Conservation (phyloP, 768 basidiomycete species). For the Boletus fagicola region DNA sequence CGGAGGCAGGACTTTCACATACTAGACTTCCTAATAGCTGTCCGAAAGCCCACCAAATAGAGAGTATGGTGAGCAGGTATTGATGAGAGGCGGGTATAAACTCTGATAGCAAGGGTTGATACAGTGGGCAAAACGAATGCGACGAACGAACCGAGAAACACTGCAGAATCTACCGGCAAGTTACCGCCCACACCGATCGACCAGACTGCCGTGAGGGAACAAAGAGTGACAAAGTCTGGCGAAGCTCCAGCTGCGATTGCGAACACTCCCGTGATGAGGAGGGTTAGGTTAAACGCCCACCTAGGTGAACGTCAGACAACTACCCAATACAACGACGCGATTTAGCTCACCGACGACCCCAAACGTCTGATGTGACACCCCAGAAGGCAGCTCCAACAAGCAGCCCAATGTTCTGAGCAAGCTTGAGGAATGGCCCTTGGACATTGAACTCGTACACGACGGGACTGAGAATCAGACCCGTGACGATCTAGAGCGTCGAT, state of each 20-base stretch:
- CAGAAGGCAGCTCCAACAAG: slow-evolving; percentile 68
- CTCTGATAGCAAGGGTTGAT: slow-evolving; percentile 38
- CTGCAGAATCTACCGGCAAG: slow-evolving; percentile 71
- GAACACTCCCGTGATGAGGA: slow-evolving; percentile 66
- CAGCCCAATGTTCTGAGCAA: slow-evolving; percentile 71
- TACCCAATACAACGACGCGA: background rate
- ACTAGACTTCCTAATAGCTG: slow-evolving; percentile 60
- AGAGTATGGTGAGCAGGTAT: slow-evolving; percentile 70
- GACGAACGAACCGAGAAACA: slow-evolving; percentile 61
- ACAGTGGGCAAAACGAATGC: background rate
- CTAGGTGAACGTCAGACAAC: slow-evolving; percentile 32
- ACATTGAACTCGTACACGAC: slow-evolving; percentile 66
- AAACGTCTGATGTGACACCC: slow-evolving; percentile 67
- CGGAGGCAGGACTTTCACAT: background rate
- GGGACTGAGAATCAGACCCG: slow-evolving; percentile 61
- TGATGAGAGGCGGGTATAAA: slow-evolving; percentile 72
- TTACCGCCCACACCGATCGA: slow-evolving; percentile 74
- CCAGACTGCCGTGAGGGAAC: slow-evolving; percentile 53
- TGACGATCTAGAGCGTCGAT: slow-evolving; percentile 47
- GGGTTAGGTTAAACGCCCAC: slow-evolving; percentile 67
- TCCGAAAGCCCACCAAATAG: slow-evolving; percentile 79
- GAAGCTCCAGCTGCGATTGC: slow-evolving; percentile 62
- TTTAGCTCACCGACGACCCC: slow-evolving; percentile 56
- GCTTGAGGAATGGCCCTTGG: slow-evolving; percentile 58
- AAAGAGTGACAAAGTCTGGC: slow-evolving; percentile 49